A percentile compares a stretch with the other conserved stretches of the same genome.
phyloP scores from a whole-genome alignment of 75 land plant species.

The Selaginella moellendorffii region DNA sequence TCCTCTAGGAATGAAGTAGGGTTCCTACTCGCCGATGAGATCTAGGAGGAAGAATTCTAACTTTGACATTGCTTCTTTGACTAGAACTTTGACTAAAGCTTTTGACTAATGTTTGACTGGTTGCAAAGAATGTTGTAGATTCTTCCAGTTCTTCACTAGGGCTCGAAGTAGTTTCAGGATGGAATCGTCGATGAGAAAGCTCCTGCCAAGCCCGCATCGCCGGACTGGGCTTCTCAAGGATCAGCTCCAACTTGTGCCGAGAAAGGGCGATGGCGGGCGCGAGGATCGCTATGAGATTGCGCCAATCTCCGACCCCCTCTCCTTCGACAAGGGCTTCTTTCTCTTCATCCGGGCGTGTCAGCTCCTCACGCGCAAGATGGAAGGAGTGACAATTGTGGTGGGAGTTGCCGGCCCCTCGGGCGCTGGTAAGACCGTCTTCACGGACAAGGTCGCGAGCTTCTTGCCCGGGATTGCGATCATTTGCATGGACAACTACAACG shows the following conservation, averaged over 20 bases:
- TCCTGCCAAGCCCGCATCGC: conserved; percentile 6
- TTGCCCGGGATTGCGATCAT: conserved; percentile 75
- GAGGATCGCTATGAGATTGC: conserved; percentile 71
- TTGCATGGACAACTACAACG: conserved; percentile 90
- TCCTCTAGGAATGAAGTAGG: no score
- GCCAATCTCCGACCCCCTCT: conserved; percentile 53
- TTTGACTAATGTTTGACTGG: no score
- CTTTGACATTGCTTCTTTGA: no score
- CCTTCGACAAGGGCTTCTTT: conserved; percentile 87
- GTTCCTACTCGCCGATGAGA: no score
- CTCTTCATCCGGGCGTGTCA: conserved; percentile 77
- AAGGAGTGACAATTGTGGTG: conserved; percentile 35
- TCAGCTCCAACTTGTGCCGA: conserved; percentile 47
- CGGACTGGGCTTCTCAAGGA: conserved; percentile 48
- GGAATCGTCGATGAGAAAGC: neutral
- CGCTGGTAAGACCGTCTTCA: conserved; percentile 83
- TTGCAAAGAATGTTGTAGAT: no score
- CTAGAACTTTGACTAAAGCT: no score
- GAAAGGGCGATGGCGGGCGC: conserved; percentile 47
- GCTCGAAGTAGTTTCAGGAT: no score
- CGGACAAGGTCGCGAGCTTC: conserved; percentile 65
- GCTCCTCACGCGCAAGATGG: conserved; percentile 59
- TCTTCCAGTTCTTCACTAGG: no score
- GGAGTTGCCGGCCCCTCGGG: conserved; percentile 88
- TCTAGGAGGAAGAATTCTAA: no score